These are phyloP conservation scores for Fusarium lyarnte DNA, from an alignment of 2,329 filamentous ascomycete genomes.

Conservation along the genomic window DNA sequence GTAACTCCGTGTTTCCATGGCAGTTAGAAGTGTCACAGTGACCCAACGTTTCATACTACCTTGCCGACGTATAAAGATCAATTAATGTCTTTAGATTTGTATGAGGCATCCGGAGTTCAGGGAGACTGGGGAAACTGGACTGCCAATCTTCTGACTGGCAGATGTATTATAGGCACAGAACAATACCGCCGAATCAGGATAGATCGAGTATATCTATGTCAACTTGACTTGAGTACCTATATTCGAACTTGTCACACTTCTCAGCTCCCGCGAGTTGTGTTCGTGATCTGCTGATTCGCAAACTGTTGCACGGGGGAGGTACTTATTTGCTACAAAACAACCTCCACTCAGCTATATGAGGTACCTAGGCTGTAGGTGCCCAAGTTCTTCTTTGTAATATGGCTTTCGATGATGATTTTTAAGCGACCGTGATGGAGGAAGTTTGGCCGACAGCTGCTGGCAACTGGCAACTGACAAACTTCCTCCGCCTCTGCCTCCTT, in stretches of 20 bases:
- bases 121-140: background rate
- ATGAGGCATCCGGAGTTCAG: background rate
- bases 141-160: background rate
- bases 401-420: background rate
- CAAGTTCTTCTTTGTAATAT: background rate
- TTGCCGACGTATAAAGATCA: background rate
- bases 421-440: slow-evolving; percentile 5
- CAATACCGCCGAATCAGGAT: background rate
- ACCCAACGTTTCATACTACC: slow-evolving; percentile 23
- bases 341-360: slow-evolving; percentile 2
- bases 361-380: background rate
- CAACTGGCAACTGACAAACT: slow-evolving; percentile 25
- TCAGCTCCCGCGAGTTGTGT: background rate
- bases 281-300: background rate
- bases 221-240: no score
- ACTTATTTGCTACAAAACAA: background rate
- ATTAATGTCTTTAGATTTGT: background rate
- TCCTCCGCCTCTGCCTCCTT: background rate
- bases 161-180: background rate
- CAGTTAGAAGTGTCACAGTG: slow-evolving; percentile 15
- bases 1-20: slow-evolving; percentile 18
- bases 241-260: background rate
- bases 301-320: background rate
- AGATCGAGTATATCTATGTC: background rate
- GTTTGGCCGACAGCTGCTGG: slow-evolving; percentile 24